Evolutionary conservation across 345 rosid genomes (phyloP).

Genomic region (Eucalyptus tenuipes): DNA sequence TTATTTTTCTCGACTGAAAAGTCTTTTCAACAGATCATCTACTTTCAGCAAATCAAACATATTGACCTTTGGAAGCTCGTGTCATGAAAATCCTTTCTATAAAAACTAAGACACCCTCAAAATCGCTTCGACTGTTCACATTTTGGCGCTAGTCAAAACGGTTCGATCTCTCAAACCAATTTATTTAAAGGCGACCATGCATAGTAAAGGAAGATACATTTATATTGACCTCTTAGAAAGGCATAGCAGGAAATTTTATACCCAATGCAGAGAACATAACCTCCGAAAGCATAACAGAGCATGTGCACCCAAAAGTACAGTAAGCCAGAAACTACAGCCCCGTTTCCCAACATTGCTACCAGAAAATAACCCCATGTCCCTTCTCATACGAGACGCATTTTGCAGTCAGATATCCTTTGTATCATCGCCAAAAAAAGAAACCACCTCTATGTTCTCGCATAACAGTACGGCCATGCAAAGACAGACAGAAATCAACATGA

Average conservation of each 20-base stretch:
- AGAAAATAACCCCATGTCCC: not conserved
- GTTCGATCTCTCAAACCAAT: not conserved
- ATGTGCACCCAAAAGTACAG: not conserved
- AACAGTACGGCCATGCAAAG: not conserved
- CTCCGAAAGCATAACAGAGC: not conserved
- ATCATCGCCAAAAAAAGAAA: not conserved
- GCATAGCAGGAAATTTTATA: not conserved
- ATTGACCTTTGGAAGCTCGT: fast-evolving
- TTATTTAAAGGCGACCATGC: not conserved
- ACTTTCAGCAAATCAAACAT: not conserved
- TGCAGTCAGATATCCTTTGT: not conserved
- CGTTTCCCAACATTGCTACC: not conserved
- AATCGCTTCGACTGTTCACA: not conserved
- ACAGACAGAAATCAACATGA: not conserved
- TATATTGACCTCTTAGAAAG: not conserved
- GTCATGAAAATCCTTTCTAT: not conserved
- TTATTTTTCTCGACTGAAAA: not conserved
- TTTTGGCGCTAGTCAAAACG: not conserved
- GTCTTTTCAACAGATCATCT: not conserved
- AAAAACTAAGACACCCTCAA: not conserved
- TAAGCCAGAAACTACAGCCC: not conserved
- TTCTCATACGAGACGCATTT: not conserved
- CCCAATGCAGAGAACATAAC: not conserved
- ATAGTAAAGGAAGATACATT: not conserved
- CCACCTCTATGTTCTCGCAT: not conserved